A percentile compares a stretch with the other conserved stretches of the same genome.
These are phyloP conservation scores for Papilionanthe hybrid DNA, from an alignment of 116 monocot species.

Conservation along the genomic window DNA sequence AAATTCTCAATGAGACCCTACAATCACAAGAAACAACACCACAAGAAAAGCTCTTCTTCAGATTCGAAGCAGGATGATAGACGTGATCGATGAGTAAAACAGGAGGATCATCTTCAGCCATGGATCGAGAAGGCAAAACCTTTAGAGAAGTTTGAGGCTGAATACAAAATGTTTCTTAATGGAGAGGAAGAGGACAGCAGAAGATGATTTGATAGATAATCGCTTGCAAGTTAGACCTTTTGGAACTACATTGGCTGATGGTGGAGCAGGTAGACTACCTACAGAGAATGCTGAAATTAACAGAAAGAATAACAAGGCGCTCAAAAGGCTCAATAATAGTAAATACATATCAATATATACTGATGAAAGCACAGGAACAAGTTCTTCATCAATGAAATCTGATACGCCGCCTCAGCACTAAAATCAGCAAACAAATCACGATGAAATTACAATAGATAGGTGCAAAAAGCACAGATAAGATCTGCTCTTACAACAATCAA, in stretches of 20 bases:
- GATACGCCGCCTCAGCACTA: no score
- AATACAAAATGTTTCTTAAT: constrained; percentile 63
- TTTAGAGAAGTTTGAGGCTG: constrained; percentile 54
- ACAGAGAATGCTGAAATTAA: constrained; percentile 14
- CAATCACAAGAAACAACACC: constrained; percentile 30
- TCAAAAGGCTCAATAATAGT: constrained; percentile 40
- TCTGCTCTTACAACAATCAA: no score
- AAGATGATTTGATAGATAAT: constrained; percentile 41
- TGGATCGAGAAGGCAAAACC: constrained; percentile 38
- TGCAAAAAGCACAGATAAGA: no score
- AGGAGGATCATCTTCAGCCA: constrained; percentile 12
- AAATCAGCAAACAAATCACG: no score
- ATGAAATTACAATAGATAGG: no score
- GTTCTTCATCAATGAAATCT: constrained; percentile 12
- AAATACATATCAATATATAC: constrained; percentile 46
- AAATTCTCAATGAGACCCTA: constrained; percentile 63
- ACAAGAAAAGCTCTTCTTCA: constrained; percentile 46
- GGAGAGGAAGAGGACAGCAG: constrained; percentile 19
- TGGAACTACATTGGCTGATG: constrained; percentile 51
- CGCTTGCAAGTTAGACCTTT: constrained; percentile 51
- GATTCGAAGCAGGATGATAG: constrained; percentile 67
- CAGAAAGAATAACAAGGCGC: constrained; percentile 30
- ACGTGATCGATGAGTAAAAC: constrained; percentile 72
- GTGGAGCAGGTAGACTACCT: constrained; percentile 24
- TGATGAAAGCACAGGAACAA: constrained; percentile 28